A percentile compares a stretch with the other conserved stretches of the same genome.
Conservation (phyloP, 495 filamentous ascomycete species). For the Aspergillus biplanus region DNA sequence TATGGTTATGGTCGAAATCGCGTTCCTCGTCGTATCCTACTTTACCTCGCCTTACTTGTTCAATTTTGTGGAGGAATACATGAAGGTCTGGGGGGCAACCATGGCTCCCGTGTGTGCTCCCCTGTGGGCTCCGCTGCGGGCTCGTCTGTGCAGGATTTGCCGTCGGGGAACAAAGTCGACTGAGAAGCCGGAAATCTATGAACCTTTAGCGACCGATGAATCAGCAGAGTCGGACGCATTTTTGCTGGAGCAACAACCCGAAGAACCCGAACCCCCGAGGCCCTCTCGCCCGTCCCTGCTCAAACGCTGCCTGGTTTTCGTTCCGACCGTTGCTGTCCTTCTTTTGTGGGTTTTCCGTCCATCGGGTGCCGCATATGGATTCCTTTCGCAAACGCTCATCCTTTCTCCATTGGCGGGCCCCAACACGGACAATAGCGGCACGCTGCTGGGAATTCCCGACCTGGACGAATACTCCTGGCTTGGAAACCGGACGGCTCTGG, state of each 20-base stretch:
- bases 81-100: not conserved
- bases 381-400: constrained; percentile 31
- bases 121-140: no score
- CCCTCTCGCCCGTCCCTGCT: constrained; percentile 11
- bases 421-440: constrained; percentile 14
- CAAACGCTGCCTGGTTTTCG: constrained; percentile 25
- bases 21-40: constrained; percentile 25
- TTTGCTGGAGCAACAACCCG: not conserved
- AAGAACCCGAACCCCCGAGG: not conserved
- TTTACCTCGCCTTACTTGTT: constrained; percentile 25
- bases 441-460: not conserved
- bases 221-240: not conserved
- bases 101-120: not conserved
- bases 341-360: constrained; percentile 28
- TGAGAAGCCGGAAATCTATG: not conserved
- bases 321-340: constrained; percentile 21
- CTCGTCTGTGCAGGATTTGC: no score
- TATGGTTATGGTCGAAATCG: constrained; percentile 27
- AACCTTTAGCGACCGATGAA: not conserved
- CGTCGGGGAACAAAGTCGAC: not conserved
- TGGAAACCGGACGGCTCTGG: constrained; percentile 27
- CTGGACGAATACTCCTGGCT: constrained; percentile 20
- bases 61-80: constrained; percentile 4
- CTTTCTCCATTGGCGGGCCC: constrained; percentile 29
- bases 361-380: constrained; percentile 22